phyloP scores from a whole-genome alignment of 2,329 filamentous ascomycete genomes.

The Exserohilum turcica region DNA sequence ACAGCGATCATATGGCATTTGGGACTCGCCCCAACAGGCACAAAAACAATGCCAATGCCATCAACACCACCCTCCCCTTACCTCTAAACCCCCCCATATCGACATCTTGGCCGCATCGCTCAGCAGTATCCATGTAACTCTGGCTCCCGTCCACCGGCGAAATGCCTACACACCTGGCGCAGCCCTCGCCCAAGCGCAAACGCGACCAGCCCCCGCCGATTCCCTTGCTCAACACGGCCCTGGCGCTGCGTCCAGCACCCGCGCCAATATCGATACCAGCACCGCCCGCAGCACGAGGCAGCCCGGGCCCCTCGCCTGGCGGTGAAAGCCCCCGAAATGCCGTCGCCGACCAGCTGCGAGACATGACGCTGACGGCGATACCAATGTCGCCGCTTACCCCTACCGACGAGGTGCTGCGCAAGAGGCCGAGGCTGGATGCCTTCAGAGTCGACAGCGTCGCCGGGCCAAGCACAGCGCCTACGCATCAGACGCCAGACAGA shows the following conservation, averaged over 20 bases:
- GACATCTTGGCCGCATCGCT: slow-evolving; percentile 6
- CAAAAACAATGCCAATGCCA: slow-evolving; percentile 1
- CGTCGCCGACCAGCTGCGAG: slow-evolving; percentile 45
- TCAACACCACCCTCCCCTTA: slow-evolving; percentile 3
- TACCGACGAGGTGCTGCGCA: slow-evolving; percentile 40
- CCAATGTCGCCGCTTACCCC: slow-evolving; percentile 44
- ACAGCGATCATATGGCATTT: slow-evolving; percentile 21
- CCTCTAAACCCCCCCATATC: neutral
- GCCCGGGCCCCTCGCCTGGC: slow-evolving; percentile 29
- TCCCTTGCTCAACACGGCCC: slow-evolving; percentile 42
- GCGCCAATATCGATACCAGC: slow-evolving; percentile 21
- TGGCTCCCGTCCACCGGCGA: slow-evolving; percentile 22
- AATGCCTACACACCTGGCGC: slow-evolving; percentile 44
- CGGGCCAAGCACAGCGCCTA: slow-evolving; percentile 19
- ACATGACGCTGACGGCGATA: slow-evolving; percentile 41
- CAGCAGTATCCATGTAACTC: slow-evolving; percentile 37
- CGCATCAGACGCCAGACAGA: slow-evolving; percentile 3
- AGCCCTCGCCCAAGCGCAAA: slow-evolving; percentile 48
- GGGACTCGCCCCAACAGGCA: slow-evolving; percentile 5
- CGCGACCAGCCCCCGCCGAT: slow-evolving; percentile 39
- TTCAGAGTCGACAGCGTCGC: slow-evolving; percentile 26
- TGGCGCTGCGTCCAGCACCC: slow-evolving; percentile 34
- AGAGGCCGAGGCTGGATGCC: slow-evolving; percentile 45
- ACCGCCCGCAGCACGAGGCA: slow-evolving; percentile 26
- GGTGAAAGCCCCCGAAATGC: slow-evolving; percentile 43